Percentiles rank a stretch among this genome's conserved stretches.
Conservation (phyloP, 257 asterid species). For the Forsythia viridissima region DNA sequence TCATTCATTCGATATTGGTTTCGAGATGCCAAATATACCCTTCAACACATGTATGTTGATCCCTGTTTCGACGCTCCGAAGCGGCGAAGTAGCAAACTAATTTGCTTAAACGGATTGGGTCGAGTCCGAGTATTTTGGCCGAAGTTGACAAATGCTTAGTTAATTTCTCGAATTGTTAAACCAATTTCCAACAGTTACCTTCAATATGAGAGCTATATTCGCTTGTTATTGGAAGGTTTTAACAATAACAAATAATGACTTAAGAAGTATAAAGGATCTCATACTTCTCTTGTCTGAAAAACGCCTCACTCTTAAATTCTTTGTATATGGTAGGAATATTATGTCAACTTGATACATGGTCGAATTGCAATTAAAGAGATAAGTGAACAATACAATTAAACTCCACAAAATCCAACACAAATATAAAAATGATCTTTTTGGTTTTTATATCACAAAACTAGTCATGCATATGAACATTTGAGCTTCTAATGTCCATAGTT, state of each 20-base stretch:
- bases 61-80: too few relatives aligned
- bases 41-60: too few relatives aligned
- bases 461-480: neutral
- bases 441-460: neutral
- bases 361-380: neutral
- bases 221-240: neutral
- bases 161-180: too few relatives aligned
- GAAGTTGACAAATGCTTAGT: too few relatives aligned
- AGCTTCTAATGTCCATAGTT: neutral
- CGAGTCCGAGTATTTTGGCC: too few relatives aligned
- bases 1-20: too few relatives aligned
- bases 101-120: too few relatives aligned
- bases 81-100: too few relatives aligned
- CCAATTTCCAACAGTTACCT: too few relatives aligned
- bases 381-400: neutral
- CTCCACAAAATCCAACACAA: neutral
- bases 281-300: neutral
- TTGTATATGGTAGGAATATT: neutral
- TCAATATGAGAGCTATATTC: neutral
- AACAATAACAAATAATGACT: neutral
- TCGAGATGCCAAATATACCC: too few relatives aligned
- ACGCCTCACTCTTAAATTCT: neutral
- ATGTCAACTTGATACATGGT: neutral
- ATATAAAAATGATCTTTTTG: neutral
- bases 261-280: neutral